Conservation (phyloP, 179 eudicot species). For the Vitellaria paradoxa region DNA sequence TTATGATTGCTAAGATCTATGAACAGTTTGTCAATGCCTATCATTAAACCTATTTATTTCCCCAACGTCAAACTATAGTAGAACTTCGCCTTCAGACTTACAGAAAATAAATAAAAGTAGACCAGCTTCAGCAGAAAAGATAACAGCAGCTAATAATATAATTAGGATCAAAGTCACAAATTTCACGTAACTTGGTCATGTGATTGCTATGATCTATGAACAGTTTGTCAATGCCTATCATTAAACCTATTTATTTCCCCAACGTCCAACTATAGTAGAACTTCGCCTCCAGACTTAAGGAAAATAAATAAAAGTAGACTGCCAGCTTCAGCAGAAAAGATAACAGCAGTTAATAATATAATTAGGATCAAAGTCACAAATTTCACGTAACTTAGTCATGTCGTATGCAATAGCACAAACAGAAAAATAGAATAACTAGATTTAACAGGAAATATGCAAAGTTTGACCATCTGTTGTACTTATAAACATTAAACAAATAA, state of each 20-base stretch:
- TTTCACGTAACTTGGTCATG: too few relatives aligned
- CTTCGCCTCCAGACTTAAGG: too few relatives aligned
- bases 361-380: not conserved
- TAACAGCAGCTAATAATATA: not conserved
- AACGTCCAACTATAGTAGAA: not conserved
- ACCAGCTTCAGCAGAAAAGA: not conserved
- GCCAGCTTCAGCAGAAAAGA: not conserved
- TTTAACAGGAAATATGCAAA: too few relatives aligned
- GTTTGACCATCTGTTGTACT: too few relatives aligned
- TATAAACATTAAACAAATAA: too few relatives aligned
- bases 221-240: not conserved
- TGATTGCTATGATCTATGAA: not conserved
- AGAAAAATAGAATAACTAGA: too few relatives aligned
- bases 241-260: not conserved
- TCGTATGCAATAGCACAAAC: too few relatives aligned
- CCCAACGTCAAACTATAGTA: not conserved
- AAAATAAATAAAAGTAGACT: not conserved
- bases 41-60: not conserved
- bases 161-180: not conserved
- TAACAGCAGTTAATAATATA: not conserved
- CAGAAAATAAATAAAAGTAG: too few relatives aligned
- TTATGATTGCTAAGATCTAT: not conserved
- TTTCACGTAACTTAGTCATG: too few relatives aligned
- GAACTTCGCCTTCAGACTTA: too few relatives aligned
- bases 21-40: not conserved